These are phyloP conservation scores for Curvularia sp. DNA, from an alignment of 2,329 filamentous ascomycete species.

Conservation along the genomic window DNA sequence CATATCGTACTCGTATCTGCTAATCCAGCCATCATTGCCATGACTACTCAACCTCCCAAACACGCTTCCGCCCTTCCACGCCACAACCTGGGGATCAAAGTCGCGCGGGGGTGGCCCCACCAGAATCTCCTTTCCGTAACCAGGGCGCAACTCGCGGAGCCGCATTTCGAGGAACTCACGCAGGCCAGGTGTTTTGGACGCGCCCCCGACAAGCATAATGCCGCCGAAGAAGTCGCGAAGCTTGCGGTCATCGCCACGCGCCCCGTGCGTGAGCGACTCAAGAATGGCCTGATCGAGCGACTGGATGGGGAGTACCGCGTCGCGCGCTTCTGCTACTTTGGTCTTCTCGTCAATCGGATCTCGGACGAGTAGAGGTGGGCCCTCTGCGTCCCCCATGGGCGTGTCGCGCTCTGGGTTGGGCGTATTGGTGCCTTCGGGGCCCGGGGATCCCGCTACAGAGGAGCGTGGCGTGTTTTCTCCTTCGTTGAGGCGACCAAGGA, in stretches of 20 bases:
- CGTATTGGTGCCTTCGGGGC: slow-evolving; percentile 80
- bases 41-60: slow-evolving; percentile 86
- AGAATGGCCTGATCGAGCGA: slow-evolving; percentile 90
- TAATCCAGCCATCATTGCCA: slow-evolving; percentile 92
- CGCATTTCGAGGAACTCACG: slow-evolving; percentile 83
- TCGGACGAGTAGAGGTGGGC: slow-evolving; percentile 48
- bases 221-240: slow-evolving; percentile 75
- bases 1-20: slow-evolving; percentile 84
- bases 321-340: slow-evolving; percentile 69
- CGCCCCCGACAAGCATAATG: slow-evolving; percentile 51
- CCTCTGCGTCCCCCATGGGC: slow-evolving; percentile 52
- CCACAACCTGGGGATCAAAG: slow-evolving; percentile 95
- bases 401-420: slow-evolving; percentile 62
- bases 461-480: slow-evolving; percentile 79
- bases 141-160: slow-evolving; percentile 69
- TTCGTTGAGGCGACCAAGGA: slow-evolving; percentile 72
- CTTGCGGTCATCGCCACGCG: slow-evolving; percentile 89
- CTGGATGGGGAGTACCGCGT: slow-evolving; percentile 80
- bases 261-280: slow-evolving; percentile 85
- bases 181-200: slow-evolving; percentile 67
- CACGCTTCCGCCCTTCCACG: slow-evolving; percentile 97
- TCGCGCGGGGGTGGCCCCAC: slow-evolving; percentile 80
- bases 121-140: slow-evolving; percentile 70
- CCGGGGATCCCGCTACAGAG: slow-evolving; percentile 86
- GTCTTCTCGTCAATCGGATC: slow-evolving; percentile 58